Percentiles rank a stretch among this genome's conserved stretches.
Conservation (phyloP, 2,329 filamentous ascomycete genomes). For the Fusarium circinatum region DNA sequence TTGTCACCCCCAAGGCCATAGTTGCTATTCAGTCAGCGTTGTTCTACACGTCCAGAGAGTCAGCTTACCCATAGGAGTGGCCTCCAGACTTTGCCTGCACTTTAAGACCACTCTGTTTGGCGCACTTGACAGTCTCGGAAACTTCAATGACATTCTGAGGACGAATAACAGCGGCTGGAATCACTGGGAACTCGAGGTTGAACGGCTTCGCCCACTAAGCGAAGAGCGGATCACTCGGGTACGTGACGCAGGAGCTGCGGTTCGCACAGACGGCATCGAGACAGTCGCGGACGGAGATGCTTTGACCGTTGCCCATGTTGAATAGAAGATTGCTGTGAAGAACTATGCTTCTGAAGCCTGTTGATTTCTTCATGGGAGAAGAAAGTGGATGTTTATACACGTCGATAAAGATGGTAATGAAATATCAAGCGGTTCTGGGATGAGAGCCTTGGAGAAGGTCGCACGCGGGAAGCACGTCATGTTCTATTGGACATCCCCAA, state of each 20-base stretch:
- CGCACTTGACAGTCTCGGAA: slow-evolving; percentile 67
- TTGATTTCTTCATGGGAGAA: not conserved
- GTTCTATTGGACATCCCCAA: not conserved
- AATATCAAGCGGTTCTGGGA: not conserved
- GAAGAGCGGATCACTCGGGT: slow-evolving; percentile 56
- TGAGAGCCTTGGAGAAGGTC: not conserved
- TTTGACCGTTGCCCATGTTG: slow-evolving; percentile 57
- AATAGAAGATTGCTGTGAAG: not conserved
- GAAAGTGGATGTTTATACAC: not conserved
- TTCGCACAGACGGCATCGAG: slow-evolving; percentile 59
- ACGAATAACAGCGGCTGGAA: slow-evolving; percentile 65
- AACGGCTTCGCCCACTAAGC: slow-evolving; percentile 62
- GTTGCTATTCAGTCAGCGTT: slow-evolving; percentile 44
- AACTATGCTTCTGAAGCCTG: too few relatives aligned
- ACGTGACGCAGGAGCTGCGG: slow-evolving; percentile 58
- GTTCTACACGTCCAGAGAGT: accelerated
- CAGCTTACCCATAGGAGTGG: slow-evolving; percentile 69
- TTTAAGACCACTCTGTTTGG: slow-evolving; percentile 58
- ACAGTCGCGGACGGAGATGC: slow-evolving; percentile 56
- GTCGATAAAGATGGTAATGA: not conserved
- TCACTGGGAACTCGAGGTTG: slow-evolving; percentile 62
- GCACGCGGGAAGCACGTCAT: not conserved
- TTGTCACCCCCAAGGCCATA: slow-evolving; percentile 60
- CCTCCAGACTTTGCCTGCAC: slow-evolving; percentile 73
- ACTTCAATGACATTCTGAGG: slow-evolving; percentile 65